phyloP scores from a whole-genome alignment of 352 stramenopile species.

The Globisporangium okanoganense region DNA sequence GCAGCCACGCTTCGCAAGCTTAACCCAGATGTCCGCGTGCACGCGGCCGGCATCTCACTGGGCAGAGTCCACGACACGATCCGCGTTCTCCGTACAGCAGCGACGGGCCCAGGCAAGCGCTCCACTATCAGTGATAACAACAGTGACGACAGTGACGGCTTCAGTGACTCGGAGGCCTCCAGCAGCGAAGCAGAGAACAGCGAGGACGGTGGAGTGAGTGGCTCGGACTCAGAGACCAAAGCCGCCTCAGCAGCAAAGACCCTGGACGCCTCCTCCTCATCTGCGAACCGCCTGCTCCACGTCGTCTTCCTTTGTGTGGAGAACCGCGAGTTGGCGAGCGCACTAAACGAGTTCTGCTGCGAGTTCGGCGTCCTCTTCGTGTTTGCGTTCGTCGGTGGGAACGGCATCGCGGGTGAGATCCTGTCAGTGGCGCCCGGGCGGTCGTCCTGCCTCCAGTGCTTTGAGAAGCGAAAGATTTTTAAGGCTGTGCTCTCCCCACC shows the following conservation, averaged over 20 bases:
- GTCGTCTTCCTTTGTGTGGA: slow-evolving; percentile 35
- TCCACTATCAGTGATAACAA: background rate
- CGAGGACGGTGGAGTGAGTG: background rate
- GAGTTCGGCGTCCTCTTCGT: slow-evolving; percentile 31
- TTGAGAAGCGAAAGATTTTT: slow-evolving; percentile 41
- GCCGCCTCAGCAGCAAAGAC: background rate
- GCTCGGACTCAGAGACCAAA: background rate
- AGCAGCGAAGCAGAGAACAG: background rate
- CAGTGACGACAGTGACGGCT: background rate
- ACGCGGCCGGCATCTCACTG: slow-evolving; percentile 15
- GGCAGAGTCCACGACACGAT: slow-evolving; percentile 8
- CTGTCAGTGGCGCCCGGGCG: slow-evolving; percentile 29
- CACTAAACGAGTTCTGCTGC: slow-evolving; percentile 46
- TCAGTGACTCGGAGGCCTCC: background rate
- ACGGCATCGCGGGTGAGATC: slow-evolving; percentile 39
- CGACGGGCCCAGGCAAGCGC: background rate
- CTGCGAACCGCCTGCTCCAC: background rate
- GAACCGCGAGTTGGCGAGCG: slow-evolving; percentile 22
- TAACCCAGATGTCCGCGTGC: slow-evolving; percentile 32
- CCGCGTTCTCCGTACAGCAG: slow-evolving; percentile 12
- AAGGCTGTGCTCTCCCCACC: slow-evolving; percentile 9
- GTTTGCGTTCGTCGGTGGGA: slow-evolving; percentile 19
- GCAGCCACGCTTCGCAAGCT: slow-evolving; percentile 18
- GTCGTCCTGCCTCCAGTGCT: slow-evolving; percentile 42
- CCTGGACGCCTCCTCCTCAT: background rate